Conservation (phyloP, 345 rosid species). For the Luvunga scandens region DNA sequence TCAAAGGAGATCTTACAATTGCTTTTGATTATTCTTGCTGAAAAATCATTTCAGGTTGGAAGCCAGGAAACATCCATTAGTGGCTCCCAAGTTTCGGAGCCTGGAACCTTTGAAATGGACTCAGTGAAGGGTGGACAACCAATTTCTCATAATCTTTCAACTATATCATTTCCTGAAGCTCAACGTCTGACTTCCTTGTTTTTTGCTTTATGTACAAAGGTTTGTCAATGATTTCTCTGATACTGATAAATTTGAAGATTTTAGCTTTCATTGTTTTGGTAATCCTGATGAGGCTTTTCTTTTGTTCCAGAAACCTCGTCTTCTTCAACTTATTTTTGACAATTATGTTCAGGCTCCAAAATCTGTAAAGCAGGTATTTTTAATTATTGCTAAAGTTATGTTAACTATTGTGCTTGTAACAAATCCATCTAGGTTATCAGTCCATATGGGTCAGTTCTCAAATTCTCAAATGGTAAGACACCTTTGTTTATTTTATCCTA, state of each 20-base stretch:
- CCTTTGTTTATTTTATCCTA: background rate
- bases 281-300: constrained; percentile 25
- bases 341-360: constrained; percentile 74
- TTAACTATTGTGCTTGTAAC: background rate
- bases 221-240: constrained; percentile 22
- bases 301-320: constrained; percentile 73
- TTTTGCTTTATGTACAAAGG: constrained; percentile 96
- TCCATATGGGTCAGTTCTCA: background rate
- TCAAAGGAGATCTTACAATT: background rate
- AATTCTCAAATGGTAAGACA: background rate
- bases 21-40: constrained; percentile 16
- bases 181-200: constrained; percentile 83
- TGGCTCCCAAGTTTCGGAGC: constrained; percentile 45
- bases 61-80: constrained; percentile 51
- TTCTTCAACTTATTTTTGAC: constrained; percentile 79
- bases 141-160: constrained; percentile 40
- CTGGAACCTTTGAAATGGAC: constrained; percentile 49
- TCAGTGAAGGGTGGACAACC: constrained; percentile 38
- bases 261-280: constrained; percentile 2
- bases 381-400: constrained; percentile 1
- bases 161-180: constrained; percentile 66
- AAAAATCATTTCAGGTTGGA: constrained; percentile 44
- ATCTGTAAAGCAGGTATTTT: constrained; percentile 73
- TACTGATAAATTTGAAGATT: constrained; percentile 15
- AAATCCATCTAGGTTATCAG: background rate